Base-by-base conservation (phyloP, 768 basidiomycete genomes). In the Termitomyces sp. region DNA sequence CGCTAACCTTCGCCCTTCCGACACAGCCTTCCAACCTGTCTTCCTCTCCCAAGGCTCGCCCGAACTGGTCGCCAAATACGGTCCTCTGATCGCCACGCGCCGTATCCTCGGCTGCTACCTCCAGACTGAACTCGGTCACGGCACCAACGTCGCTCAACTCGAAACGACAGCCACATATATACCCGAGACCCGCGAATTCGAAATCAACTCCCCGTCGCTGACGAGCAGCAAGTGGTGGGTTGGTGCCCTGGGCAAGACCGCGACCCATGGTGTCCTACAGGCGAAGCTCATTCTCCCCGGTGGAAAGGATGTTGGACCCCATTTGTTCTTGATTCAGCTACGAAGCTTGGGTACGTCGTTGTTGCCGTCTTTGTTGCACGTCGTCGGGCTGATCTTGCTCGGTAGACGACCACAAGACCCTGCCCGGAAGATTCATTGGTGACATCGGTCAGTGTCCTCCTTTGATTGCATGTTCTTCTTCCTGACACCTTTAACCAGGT, bases 211-310 rank as follows among this genome's bases (percentile, higher is more conserved):
- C 1, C 90, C 90, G 0, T 85, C 85, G 0, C 63, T 90, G 24
- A 88, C 88, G 1, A 87, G 86, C 59, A 82, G 76, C 60, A 92
- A 92, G 67, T 92, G 89, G 88, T 92, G 90, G 90, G 81, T 88
- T 54, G 89, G 90, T 8, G 85, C 77, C 5, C 72, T 88, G 15
- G 89, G 84, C 0, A 85, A 83, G 71, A 86, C 84, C 0, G 82
- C 89, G 0, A 90, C 88, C 0, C 88, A 90, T 66, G 87, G 87
- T 5, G 79, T 88, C 15, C 81, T 91, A 0, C 88, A 90, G 68
- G 89, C 90, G 4, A 85, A 86, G 66, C 73, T 92, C 10, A 81
- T 88, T 37, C 72, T 90, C 0, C 84, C 85, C 0, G 76, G 70
- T 1, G 84, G 81, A 18, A 75, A 78, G 65, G 81, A 85, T 62